phyloP scores from a whole-genome alignment of 2,329 filamentous ascomycete species.

The Pseudogymnoascus sp. region DNA sequence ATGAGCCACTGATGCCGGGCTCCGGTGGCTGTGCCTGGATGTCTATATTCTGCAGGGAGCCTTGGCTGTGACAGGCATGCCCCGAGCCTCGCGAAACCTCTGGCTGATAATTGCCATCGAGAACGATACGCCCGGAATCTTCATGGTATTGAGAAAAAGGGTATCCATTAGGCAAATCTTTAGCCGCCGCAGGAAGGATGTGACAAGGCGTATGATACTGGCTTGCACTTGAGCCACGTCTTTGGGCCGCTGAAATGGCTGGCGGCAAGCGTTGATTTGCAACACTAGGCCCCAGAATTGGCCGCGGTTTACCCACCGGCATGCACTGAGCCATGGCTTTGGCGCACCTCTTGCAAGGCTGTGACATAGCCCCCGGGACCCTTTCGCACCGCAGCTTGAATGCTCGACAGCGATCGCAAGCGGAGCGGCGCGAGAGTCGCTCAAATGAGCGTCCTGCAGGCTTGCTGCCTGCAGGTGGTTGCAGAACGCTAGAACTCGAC shows the following conservation, averaged over 20 bases:
- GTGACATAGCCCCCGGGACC: neutral
- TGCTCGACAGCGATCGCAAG: neutral
- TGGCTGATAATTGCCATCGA: neutral
- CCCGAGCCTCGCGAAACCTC: neutral
- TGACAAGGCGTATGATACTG: neutral
- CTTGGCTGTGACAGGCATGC: neutral
- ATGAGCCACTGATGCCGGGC: neutral
- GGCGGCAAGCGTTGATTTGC: neutral
- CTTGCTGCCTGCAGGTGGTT: neutral
- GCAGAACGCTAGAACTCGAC: neutral
- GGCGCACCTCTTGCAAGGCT: neutral
- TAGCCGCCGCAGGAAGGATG: neutral
- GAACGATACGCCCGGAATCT: neutral
- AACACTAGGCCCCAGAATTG: neutral
- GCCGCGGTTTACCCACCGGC: neutral
- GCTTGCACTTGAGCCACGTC: neutral
- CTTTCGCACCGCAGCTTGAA: conserved; percentile 1
- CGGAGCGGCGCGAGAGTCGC: neutral
- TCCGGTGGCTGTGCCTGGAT: neutral
- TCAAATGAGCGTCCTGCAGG: neutral
- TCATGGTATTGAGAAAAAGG: neutral
- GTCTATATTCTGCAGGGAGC: neutral
- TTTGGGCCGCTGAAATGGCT: neutral
- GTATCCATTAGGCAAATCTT: neutral
- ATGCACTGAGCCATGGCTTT: neutral